Evolutionary conservation across 257 asterid genomes (phyloP).

Genomic region (Scutellaria galericulata): DNA sequence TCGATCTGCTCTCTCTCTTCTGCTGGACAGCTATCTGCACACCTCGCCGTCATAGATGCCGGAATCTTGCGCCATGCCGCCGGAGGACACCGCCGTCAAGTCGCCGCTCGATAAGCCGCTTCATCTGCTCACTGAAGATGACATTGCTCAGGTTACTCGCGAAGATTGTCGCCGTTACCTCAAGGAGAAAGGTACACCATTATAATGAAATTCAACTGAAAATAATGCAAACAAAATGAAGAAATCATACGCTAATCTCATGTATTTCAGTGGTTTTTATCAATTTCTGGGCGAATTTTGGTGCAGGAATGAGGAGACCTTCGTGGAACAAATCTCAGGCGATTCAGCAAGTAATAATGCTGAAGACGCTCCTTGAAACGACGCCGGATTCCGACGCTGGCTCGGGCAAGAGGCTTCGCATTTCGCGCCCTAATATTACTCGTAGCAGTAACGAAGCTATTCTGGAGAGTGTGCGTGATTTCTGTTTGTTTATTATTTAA

Average conservation of each 20-base stretch:
- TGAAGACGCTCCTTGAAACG: constrained; percentile 82
- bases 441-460: constrained; percentile 37
- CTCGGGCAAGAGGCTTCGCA: constrained; percentile 50
- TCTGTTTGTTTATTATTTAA: constrained; percentile 15
- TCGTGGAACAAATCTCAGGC: constrained; percentile 99
- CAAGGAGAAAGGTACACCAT: constrained; percentile 75
- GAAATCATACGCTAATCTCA: constrained; percentile 13
- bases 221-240: constrained; percentile 19
- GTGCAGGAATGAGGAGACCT: constrained; percentile 94
- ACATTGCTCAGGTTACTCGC: constrained; percentile 98
- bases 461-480: constrained; percentile 60
- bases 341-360: constrained; percentile 95
- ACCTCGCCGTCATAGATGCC: constrained; percentile 43
- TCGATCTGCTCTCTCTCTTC: constrained; percentile 39
- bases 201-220: neutral
- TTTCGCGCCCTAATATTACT: constrained; percentile 47
- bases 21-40: constrained; percentile 29
- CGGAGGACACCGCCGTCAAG: constrained; percentile 61
- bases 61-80: constrained; percentile 56
- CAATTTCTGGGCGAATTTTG: neutral
- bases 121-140: constrained; percentile 87
- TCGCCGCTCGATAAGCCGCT: constrained; percentile 92
- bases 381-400: constrained; percentile 63
- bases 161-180: constrained; percentile 99
- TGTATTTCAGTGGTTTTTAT: neutral